phyloP scores from a whole-genome alignment of 352 stramenopile species.

The Phytophthora syringae region DNA sequence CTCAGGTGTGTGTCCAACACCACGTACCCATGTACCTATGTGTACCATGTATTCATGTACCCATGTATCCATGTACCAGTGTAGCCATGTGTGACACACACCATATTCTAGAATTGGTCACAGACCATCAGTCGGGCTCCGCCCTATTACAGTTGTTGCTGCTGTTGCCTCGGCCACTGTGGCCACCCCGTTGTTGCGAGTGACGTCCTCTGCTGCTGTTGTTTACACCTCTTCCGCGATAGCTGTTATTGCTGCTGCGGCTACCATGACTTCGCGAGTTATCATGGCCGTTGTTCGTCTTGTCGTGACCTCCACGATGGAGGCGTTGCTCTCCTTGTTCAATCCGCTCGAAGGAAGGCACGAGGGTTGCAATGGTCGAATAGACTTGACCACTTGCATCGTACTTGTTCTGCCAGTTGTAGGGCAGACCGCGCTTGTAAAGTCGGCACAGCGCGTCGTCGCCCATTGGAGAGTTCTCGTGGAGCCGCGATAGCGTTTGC shows the following conservation, averaged over 20 bases:
- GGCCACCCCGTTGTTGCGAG: not conserved
- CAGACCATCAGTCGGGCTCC: no score
- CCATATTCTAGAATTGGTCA: no score
- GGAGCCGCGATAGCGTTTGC: not conserved
- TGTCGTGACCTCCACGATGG: not conserved
- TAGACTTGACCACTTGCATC: conserved; percentile 6
- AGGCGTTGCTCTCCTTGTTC: conserved; percentile 10
- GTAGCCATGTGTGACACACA: no score
- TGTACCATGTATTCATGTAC: no score
- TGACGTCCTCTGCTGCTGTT: not conserved
- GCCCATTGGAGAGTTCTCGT: not conserved
- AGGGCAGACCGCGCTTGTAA: conserved; percentile 13
- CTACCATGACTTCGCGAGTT: not conserved
- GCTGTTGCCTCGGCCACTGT: not conserved
- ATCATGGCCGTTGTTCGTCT: not conserved
- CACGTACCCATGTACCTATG: no score
- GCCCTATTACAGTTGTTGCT: no score
- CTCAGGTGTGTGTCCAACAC: no score
- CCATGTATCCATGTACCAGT: no score
- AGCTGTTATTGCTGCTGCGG: not conserved
- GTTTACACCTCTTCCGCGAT: not conserved
- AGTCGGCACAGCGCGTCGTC: conserved; percentile 13
- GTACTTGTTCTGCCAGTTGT: conserved; percentile 24
- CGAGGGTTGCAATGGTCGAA: conserved; percentile 4
- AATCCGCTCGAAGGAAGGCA: conserved; percentile 7